Evolutionary conservation across 208 protist species (phyloP), one percentile per base, ranked within the genome.

Genomic region (Trypanosoma rangeli): DNA sequence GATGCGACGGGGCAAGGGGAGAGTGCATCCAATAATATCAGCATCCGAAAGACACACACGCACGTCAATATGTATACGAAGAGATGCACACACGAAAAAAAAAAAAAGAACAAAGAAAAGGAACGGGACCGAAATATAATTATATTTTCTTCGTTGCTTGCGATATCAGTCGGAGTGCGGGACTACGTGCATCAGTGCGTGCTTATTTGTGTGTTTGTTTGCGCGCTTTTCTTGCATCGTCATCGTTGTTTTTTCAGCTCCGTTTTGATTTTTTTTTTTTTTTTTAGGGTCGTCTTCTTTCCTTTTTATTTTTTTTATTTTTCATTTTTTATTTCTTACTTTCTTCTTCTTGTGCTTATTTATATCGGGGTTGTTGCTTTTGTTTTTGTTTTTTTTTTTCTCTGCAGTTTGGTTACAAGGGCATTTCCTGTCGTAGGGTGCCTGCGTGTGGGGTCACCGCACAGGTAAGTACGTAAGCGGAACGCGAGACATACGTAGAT

Each of bases 371-470:
- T 16, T 20, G 3, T 46, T 46, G 1, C 15, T 46, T 46, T 46
- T 46, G 1, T 57, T 29, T 44, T 35, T 49, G 54, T 60, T 64
- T 70, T 49, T 29, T 71, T 69, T 75, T 53, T 66, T 64, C 37
- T 70, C 22, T 61, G 10, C 54, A 63, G 39, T 62, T 12, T 61
- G 66, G 20, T 24, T 37, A 12, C 31, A 49, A 26, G 55, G 4
- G 55, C 16, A 2, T 33, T 31, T 5, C 18, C 33, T 2, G 33
- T 7, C 33, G 33, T 2, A 7, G 33, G 33, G 33, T 37, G 33
- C 33, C 33, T 37, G 33, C 33, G 33, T 7, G 33, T 7, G 33
- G 33, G 33, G 7, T 2, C 33, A 7, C 4, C 33, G 33, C 33
- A 2, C 7, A 7, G 7, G 7, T 2, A 37, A 7, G 7, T 2